These are phyloP conservation scores for Fusarium acutatum DNA, from an alignment of 2,329 filamentous ascomycete species.

Conservation along the genomic window DNA sequence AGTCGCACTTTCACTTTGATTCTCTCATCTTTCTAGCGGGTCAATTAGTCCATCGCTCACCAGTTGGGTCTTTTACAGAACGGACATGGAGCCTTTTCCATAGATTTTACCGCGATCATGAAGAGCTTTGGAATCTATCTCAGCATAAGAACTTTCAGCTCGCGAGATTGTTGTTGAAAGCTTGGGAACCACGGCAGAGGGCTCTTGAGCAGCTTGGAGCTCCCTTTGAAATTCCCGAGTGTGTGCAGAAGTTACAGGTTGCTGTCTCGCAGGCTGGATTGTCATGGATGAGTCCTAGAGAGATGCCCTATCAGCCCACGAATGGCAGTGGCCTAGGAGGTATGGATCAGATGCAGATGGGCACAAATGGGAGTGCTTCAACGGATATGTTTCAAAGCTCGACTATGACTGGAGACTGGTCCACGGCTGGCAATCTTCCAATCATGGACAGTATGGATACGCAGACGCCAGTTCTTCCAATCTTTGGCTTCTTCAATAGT, in stretches of 20 bases:
- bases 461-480: constrained; percentile 1
- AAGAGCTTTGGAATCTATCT: neutral
- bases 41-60: neutral
- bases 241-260: neutral
- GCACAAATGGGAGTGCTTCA: rapidly evolving
- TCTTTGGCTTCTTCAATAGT: constrained; percentile 12
- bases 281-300: neutral
- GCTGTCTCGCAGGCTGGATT: neutral
- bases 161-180: neutral
- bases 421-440: neutral
- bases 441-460: neutral
- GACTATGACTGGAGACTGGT: neutral
- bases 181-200: neutral
- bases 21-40: neutral
- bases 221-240: neutral
- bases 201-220: neutral
- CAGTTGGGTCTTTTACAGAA: neutral
- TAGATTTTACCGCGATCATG: neutral
- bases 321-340: too few relatives aligned
- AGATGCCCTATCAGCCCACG: neutral
- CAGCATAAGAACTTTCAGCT: neutral
- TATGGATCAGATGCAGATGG: neutral
- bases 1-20: neutral
- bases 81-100: neutral
- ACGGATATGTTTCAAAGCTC: neutral